Evolutionary conservation across 2,329 filamentous ascomycete genomes (phyloP), one percentile per base, ranked within the genome.

Genomic region (Alternaria sp.): DNA sequence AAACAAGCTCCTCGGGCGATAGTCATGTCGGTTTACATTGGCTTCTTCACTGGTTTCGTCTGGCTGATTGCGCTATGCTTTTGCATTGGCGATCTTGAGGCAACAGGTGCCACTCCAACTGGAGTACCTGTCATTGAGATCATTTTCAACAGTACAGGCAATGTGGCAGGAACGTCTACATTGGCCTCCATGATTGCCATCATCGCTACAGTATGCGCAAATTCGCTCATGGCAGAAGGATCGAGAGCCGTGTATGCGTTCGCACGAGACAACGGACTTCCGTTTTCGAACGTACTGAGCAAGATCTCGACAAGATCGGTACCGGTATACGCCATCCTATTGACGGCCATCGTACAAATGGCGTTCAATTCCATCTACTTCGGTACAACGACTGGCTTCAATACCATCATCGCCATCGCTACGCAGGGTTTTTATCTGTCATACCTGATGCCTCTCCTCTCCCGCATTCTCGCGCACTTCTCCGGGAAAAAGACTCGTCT

Each of bases 391-490:
- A 86, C 85, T 0, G 85, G 85, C 0, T 86, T 86, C 67, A 82
- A 85, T 49, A 87, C 85, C 0, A 83, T 87, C 18, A 83, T 87
- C 49, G 81, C 84, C 6, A 87, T 87, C 54, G 81, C 85, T 0
- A 87, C 85, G 0, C 81, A 85, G 62, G 86, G 85, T 0, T 87
- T 87, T 65, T 87, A 87, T 65, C 77, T 87, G 1, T 87, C 85
- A 0, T 87, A 88, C 66, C 84, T 85, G 11, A 84, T 86, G 75
- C 85, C 85, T 0, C 78, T 88, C 0, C 70, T 85, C 18, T 81
- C 81, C 12, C 83, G 85, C 43, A 78, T 87, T 25, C 75, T 85
- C 27, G 81, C 81, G 9, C 81, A 81, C 60, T 76, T 83, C 54
- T 77, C 74, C 10, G 79, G 81, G 25, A 77, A 81, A 36, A 77